Evolutionary conservation across 306 rosid genomes (phyloP).

Genomic region (Oxytropis ochrocephala): DNA sequence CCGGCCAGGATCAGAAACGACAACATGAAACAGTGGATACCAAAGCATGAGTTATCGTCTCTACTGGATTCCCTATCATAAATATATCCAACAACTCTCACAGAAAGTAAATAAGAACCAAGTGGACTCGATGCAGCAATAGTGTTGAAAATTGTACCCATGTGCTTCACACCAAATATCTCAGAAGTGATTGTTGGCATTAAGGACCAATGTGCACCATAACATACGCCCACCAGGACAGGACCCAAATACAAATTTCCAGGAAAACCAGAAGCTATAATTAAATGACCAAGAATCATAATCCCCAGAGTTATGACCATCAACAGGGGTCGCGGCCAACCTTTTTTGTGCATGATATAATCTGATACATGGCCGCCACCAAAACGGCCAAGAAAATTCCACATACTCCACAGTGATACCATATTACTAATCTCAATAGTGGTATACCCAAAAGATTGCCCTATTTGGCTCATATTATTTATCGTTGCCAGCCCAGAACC

Average conservation of each 20-base stretch:
- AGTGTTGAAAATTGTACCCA: constrained; percentile 88
- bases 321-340: constrained; percentile 72
- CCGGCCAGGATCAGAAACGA: constrained; percentile 70
- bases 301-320: constrained; percentile 46
- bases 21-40: constrained; percentile 61
- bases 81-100: constrained; percentile 63
- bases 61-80: constrained; percentile 54
- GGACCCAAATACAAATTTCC: constrained; percentile 77
- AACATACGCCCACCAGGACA: constrained; percentile 68
- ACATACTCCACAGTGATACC: constrained; percentile 86
- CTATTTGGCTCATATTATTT: constrained; percentile 84
- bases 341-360: constrained; percentile 53
- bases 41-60: constrained; percentile 43
- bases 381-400: constrained; percentile 92
- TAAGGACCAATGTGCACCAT: constrained; percentile 89
- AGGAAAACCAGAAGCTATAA: constrained; percentile 58
- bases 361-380: constrained; percentile 82
- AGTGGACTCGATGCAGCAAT: constrained; percentile 71
- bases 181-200: constrained; percentile 89
- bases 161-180: constrained; percentile 67
- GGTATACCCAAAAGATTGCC: constrained; percentile 72
- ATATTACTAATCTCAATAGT: constrained; percentile 46
- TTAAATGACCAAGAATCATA: constrained; percentile 56
- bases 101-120: constrained; percentile 87
- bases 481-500: constrained; percentile 75